Base-by-base conservation (phyloP, 441 rosid genomes). In the Croton setiger region DNA sequence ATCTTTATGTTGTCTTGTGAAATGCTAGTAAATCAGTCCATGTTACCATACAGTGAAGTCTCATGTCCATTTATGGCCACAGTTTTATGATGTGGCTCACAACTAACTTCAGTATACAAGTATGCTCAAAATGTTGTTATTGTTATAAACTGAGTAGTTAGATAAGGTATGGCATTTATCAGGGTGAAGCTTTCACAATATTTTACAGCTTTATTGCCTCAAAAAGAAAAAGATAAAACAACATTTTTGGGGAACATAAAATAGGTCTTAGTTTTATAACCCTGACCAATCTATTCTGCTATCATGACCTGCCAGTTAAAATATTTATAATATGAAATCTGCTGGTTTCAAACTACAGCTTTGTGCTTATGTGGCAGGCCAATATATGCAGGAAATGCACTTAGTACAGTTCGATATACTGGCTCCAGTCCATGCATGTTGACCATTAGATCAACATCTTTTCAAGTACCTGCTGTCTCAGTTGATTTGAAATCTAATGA, bases 341-440 rank as follows among this genome's bases (percentile, higher is more conserved):
- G 41, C 23, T 31, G 67, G 64, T 68, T 64, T 43, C 20, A 15
- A 39, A 68, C 10, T 44, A 13, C 43, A 49, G 52, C 52, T 33
- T 37, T 67, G 0, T 55, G 14, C 67, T 68, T 52, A 44, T 75
- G 63, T 67, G 57, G 58, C 84, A 93, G 98, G 85, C 98, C 98
- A 63, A 91, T 93, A 69, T 93, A 91, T 83, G 98, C 98, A 7
- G 98, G 98, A 80, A 93, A 93, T 75, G 98, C 97, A 6, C 88
- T 93, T 52, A 89, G 90, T 78, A 84, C 88, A 44, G 91, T 91
- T 62, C 81, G 76, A 67, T 93, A 91, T 68, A 83, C 82, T 58
- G 98, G 98, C 75, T 71, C 63, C 0, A 72, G 72, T 47, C 98
- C 98, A 70, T 93, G 98, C 77, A 56, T 93, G 80, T 78, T 93